Evolutionary conservation across 768 basidiomycete species (phyloP).

Genomic region (Pleurotus platypus): DNA sequence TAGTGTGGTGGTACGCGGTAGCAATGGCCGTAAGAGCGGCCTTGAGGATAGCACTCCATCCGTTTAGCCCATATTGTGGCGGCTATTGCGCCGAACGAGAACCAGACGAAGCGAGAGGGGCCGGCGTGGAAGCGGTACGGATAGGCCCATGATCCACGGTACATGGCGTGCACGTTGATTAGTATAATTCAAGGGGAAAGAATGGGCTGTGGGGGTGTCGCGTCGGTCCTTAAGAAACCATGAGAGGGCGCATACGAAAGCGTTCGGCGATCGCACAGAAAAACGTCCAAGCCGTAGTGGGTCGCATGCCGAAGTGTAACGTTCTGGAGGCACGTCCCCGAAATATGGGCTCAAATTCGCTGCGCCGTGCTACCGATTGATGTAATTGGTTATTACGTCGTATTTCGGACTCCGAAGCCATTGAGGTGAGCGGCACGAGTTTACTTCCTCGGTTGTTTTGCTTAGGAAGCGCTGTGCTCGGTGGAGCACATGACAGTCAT

Average conservation of each 20-base stretch:
- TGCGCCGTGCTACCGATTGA: too few relatives aligned
- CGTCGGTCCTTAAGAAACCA: slow-evolving; percentile 1
- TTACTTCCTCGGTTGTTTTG: slow-evolving; percentile 2
- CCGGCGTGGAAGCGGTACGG: slow-evolving; percentile 18
- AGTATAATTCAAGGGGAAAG: neutral
- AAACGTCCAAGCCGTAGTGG: too few relatives aligned
- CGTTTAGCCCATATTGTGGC: slow-evolving; percentile 39
- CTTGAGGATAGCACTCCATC: slow-evolving; percentile 27
- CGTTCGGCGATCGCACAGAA: neutral
- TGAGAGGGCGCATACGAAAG: slow-evolving; percentile 1
- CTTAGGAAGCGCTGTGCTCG: too few relatives aligned
- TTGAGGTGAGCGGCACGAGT: neutral
- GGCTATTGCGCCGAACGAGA: slow-evolving; percentile 53
- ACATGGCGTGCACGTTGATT: neutral
- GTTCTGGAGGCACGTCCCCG: neutral
- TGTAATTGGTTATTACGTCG: too few relatives aligned
- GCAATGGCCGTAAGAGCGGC: slow-evolving; percentile 12
- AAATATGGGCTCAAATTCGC: too few relatives aligned
- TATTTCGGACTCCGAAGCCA: neutral
- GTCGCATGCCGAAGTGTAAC: slow-evolving; percentile 2
- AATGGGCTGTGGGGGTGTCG: neutral
- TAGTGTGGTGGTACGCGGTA: slow-evolving; percentile 8
- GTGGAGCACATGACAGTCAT: too few relatives aligned
- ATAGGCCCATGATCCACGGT: neutral
- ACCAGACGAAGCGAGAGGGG: slow-evolving; percentile 68